phyloP scores from a whole-genome alignment of 441 rosid genomes.

The Monsonia emarginata region DNA sequence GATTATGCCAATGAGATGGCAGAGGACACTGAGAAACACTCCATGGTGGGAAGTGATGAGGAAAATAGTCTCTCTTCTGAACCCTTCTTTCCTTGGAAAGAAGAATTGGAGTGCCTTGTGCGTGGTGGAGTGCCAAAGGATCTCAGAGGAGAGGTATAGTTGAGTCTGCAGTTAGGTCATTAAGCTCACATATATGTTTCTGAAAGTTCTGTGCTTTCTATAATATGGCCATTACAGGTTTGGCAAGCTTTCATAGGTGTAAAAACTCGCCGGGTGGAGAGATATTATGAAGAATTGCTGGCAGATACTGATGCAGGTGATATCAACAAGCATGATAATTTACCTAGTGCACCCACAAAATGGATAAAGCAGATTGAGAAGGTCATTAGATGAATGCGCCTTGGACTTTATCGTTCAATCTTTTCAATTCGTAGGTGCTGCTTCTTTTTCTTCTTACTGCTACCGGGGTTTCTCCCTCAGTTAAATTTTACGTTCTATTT shows the following conservation, averaged over 20 bases:
- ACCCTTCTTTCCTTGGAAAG: constrained; percentile 40
- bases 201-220: constrained; percentile 5
- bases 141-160: constrained; percentile 58
- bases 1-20: constrained; percentile 27
- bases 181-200: constrained; percentile 6
- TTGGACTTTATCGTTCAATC: constrained; percentile 41
- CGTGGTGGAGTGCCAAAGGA: constrained; percentile 68
- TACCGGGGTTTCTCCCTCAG: constrained; percentile 24
- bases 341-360: constrained; percentile 32
- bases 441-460: constrained; percentile 23
- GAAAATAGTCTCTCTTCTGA: constrained; percentile 23
- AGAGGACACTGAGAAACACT: constrained; percentile 11
- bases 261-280: constrained; percentile 43
- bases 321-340: constrained; percentile 18
- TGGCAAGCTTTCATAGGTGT: constrained; percentile 80
- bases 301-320: constrained; percentile 34
- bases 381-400: constrained; percentile 52
- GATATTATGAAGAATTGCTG: constrained; percentile 50
- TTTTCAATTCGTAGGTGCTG: constrained; percentile 38
- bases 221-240: constrained; percentile 33
- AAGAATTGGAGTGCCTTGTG: constrained; percentile 58
- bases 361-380: constrained; percentile 66
- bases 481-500: constrained; percentile 23
- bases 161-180: constrained; percentile 14
- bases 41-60: constrained; percentile 20